phyloP scores from a whole-genome alignment of 352 stramenopile species.

The Thraustochytrium sp. region DNA sequence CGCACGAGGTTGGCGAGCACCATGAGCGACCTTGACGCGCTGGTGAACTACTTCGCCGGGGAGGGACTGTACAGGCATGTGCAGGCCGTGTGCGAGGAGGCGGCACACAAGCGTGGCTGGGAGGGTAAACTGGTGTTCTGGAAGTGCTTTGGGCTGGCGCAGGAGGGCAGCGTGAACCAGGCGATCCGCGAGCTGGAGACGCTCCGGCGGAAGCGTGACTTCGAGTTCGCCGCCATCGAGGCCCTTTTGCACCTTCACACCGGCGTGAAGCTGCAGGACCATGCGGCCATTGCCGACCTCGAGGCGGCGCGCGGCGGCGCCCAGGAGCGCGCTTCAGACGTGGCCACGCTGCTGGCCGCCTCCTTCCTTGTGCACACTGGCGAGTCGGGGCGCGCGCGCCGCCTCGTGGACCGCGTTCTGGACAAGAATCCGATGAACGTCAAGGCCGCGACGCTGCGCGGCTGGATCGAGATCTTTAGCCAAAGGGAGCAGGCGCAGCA shows the following conservation, averaged over 20 bases:
- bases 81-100: conserved; percentile 66
- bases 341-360: not conserved
- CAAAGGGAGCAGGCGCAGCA: not conserved
- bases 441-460: not conserved
- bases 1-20: not conserved
- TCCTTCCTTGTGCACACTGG: not conserved
- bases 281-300: conserved; percentile 36
- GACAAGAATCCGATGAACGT: conserved; percentile 31
- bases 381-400: not conserved
- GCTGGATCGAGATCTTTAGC: not conserved
- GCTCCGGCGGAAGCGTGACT: conserved; percentile 61
- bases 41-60: conserved; percentile 66
- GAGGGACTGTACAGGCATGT: conserved; percentile 77
- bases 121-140: conserved; percentile 74
- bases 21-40: conserved; percentile 47
- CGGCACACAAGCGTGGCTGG: conserved; percentile 71
- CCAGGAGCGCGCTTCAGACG: conserved; percentile 25
- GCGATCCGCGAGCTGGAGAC: conserved; percentile 74
- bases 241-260: conserved; percentile 14
- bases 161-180: conserved; percentile 55
- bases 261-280: not conserved
- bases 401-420: conserved; percentile 5
- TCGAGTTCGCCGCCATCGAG: conserved; percentile 29
- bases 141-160: conserved; percentile 67
- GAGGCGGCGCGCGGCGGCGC: not conserved